phyloP scores from a whole-genome alignment of 2,329 filamentous ascomycete genomes.

The Cryphonectria japonica region DNA sequence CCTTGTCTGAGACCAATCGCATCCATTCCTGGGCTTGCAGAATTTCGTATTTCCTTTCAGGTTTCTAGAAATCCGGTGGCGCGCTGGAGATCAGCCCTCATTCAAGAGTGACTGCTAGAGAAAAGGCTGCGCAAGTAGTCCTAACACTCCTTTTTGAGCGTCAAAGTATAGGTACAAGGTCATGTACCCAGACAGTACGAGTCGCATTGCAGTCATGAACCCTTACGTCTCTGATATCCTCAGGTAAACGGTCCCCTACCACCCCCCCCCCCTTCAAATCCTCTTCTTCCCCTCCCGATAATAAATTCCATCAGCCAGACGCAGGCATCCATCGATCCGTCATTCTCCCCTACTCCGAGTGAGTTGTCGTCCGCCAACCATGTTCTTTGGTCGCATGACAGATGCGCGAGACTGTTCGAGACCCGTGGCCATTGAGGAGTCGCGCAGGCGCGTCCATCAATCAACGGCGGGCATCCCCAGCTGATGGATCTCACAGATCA shows the following conservation, averaged over 20 bases:
- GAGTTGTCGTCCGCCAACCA: not conserved
- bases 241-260: not conserved
- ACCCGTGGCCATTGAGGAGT: not conserved
- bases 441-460: constrained; percentile 1
- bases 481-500: not conserved
- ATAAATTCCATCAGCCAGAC: not conserved
- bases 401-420: constrained; percentile 1
- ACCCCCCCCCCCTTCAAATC: too few relatives aligned
- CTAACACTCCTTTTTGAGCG: not conserved
- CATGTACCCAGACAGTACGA: constrained; percentile 15
- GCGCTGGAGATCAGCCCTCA: not conserved
- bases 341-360: not conserved
- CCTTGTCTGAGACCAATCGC: not conserved
- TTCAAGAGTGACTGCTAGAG: not conserved
- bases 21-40: not conserved
- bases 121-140: not conserved
- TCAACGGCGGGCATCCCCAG: not conserved
- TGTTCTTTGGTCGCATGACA: not conserved
- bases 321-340: not conserved
- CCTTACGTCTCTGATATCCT: not conserved
- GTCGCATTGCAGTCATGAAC: not conserved
- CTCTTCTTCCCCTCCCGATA: not conserved
- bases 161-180: not conserved
- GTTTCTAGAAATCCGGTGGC: not conserved
- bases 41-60: not conserved